Base-by-base conservation (phyloP, 345 rosid species). In the Hibiscus mutabilis region DNA sequence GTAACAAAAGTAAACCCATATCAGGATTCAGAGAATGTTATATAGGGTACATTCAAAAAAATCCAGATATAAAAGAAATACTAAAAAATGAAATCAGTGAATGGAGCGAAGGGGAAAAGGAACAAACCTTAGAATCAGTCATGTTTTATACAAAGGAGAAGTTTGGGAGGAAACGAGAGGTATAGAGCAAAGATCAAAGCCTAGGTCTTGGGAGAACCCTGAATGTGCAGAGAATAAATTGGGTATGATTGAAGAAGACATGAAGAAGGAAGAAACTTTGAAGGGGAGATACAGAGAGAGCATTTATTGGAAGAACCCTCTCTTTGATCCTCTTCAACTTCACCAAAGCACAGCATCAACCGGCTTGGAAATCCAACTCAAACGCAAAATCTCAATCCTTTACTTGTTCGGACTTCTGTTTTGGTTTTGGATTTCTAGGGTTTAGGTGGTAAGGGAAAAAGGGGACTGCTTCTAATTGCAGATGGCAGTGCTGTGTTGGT, bases 171-270 rank as follows among this genome's bases (percentile, higher is more conserved):
- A 75, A 62, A 73, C 16, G 75, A 78, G 55, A 71, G 70, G 62
- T 73, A 78, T 74, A 72, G 46, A 70, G 55, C 74, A 76, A 60
- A 77, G 6, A 59, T 68, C 71, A 65, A 74, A 72, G 78, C 27
- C 82, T 85, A 93, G 82, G 86, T 81, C 60, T 82, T 76, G 90
- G 75, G 72, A 81, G 73, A 75, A 86, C 87, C 85, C 88, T 56
- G 81, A 75, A 84, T 79, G 70, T 77, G 82, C 73, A 75, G 65
- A 66, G 71, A 67, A 75, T 44, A 75, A 73, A 79, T 40, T 71
- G 72, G 76, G 61, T 78, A 58, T 70, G 84, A 87, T 56, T 75
- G 91, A 81, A 91, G 96, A 87, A 94, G 96, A 87, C 98, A 91
- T 93, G 94, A 87, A 91, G 85, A 10, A 58, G 68, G 76, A 52